phyloP scores from a whole-genome alignment of 352 stramenopile species.

The Thalassiosira mediterranea region DNA sequence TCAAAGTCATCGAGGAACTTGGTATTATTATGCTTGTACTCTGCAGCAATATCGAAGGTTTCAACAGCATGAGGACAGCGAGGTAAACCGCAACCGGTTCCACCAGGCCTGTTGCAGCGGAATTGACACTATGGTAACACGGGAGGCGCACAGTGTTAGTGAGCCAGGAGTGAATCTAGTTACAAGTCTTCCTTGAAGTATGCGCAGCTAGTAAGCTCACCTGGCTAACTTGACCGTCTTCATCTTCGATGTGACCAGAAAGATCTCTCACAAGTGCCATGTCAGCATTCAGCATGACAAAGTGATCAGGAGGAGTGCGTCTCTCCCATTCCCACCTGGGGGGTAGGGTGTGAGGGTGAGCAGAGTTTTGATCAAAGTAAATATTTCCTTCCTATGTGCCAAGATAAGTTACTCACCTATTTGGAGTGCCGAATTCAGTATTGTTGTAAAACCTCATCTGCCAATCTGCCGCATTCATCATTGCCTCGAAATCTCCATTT shows the following conservation, averaged over 20 bases:
- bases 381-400: no score
- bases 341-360: not conserved
- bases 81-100: not conserved
- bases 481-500: conserved; percentile 6
- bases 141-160: not conserved
- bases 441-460: conserved; percentile 17
- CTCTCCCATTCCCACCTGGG: conserved; percentile 17
- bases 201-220: not conserved
- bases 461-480: conserved; percentile 16
- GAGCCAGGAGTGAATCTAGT: no score
- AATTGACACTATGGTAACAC: conserved; percentile 10
- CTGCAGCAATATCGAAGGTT: conserved; percentile 7
- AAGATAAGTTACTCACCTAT: conserved; percentile 19
- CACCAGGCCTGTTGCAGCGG: not conserved
- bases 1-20: conserved; percentile 21
- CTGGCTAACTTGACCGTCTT: conserved; percentile 13
- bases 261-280: conserved; percentile 33
- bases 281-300: conserved; percentile 30
- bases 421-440: not conserved
- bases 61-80: conserved; percentile 9
- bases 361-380: not conserved
- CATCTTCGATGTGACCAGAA: conserved; percentile 11
- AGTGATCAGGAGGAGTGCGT: not conserved
- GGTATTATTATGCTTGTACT: conserved; percentile 24
- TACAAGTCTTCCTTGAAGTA: not conserved